Evolutionary conservation across 805 yeast genomes (phyloP).

Genomic region (Yamadazyma scolyti): DNA sequence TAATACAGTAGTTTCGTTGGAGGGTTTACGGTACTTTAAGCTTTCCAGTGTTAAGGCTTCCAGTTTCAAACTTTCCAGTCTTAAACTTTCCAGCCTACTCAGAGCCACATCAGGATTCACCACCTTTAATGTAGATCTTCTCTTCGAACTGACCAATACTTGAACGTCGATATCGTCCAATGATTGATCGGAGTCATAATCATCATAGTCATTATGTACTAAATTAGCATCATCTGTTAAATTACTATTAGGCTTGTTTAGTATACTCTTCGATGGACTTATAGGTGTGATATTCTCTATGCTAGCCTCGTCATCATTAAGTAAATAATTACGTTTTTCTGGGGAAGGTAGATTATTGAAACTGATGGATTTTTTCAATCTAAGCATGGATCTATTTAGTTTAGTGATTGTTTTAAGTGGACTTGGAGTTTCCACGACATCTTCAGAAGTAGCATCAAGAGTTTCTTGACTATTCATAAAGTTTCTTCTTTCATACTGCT

Average conservation of each 20-base stretch:
- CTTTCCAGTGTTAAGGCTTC: slow-evolving; percentile 5
- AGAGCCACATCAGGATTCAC: slow-evolving; percentile 50
- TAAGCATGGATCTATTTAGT: slow-evolving; percentile 11
- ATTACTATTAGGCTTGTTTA: not conserved
- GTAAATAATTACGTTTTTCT: slow-evolving; percentile 3
- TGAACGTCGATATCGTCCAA: slow-evolving; percentile 50
- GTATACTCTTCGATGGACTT: not conserved
- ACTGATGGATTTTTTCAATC: slow-evolving; percentile 13
- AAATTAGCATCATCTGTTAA: not conserved
- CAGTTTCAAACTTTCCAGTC: slow-evolving; percentile 1
- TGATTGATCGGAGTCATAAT: slow-evolving; percentile 6
- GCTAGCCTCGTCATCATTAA: slow-evolving; percentile 10
- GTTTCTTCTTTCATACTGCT: slow-evolving; percentile 35
- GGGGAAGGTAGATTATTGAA: slow-evolving; percentile 10
- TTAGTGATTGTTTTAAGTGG: slow-evolving; percentile 11
- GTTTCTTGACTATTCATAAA: slow-evolving; percentile 12
- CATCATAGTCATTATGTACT: slow-evolving; percentile 9
- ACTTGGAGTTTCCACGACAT: slow-evolving; percentile 6
- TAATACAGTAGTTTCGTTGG: slow-evolving; percentile 8
- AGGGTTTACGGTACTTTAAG: slow-evolving; percentile 10
- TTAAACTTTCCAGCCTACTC: slow-evolving; percentile 4
- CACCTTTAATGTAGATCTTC: slow-evolving; percentile 57
- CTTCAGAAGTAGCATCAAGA: slow-evolving; percentile 1
- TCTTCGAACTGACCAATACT: slow-evolving; percentile 62
- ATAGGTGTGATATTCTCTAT: slow-evolving; percentile 6